These are phyloP conservation scores for Vanrija pseudolonga DNA, from an alignment of 1,284 basidiomycete genomes.

Conservation along the genomic window DNA sequence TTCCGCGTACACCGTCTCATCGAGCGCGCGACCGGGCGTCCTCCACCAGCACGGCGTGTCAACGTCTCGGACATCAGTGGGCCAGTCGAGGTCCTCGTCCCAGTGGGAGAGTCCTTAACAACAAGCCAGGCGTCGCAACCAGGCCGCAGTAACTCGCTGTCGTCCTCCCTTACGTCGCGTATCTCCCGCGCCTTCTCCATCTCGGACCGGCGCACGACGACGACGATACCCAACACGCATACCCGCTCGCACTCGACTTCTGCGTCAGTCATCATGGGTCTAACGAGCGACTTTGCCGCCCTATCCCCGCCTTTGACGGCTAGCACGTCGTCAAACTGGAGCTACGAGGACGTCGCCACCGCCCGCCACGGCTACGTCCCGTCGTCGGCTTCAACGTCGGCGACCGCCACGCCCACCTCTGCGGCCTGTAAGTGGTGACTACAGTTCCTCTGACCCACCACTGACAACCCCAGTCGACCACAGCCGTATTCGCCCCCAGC, in stretches of 20 bases:
- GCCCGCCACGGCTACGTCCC: too few species aligned
- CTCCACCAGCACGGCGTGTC: not conserved
- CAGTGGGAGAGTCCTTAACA: not conserved
- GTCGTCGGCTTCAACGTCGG: too few species aligned
- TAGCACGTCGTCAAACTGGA: not conserved
- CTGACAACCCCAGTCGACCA: too few species aligned
- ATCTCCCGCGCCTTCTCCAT: constrained; percentile 7
- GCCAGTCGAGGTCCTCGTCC: not conserved
- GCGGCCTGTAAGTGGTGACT: too few species aligned
- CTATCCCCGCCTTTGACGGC: not conserved
- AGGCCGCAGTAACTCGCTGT: not conserved
- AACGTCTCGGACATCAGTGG: not conserved
- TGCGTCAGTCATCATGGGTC: not conserved
- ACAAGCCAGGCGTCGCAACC: not conserved
- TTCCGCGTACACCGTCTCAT: not conserved
- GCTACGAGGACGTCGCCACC: not conserved
- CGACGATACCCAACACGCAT: too few species aligned
- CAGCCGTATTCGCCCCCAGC: too few species aligned
- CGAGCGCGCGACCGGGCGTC: too few species aligned
- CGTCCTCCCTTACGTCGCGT: constrained; percentile 1
- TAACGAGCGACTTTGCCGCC: not conserved
- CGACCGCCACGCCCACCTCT: too few species aligned
- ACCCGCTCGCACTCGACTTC: too few species aligned
- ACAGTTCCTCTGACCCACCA: too few species aligned
- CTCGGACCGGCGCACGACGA: not conserved